A percentile compares a stretch with the other conserved stretches of the same genome.
These are phyloP conservation scores for Solanum microdontum DNA, from an alignment of 257 asterid genomes.

Conservation along the genomic window DNA sequence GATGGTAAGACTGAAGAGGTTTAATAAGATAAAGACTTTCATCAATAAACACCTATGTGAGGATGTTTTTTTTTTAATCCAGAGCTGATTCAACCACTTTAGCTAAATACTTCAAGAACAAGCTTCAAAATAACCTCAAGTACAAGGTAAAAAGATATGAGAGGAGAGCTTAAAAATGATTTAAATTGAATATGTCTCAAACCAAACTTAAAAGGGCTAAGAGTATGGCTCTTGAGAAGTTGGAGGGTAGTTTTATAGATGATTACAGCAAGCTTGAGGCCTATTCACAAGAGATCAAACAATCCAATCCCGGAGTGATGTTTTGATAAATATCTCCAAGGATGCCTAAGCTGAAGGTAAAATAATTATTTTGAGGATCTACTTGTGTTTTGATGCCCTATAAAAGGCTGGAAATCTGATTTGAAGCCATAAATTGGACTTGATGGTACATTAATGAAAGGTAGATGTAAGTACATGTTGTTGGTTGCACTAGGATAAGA, in stretches of 20 bases:
- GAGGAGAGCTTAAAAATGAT: not conserved
- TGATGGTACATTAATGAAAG: not conserved
- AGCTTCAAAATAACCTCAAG: no score
- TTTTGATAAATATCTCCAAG: not conserved
- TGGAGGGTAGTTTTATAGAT: not conserved
- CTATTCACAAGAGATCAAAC: not conserved
- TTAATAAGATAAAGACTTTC: not conserved
- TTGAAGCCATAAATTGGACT: not conserved
- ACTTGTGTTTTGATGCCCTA: not conserved
- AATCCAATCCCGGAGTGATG: not conserved
- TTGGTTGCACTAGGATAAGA: not conserved
- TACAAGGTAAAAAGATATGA: not conserved
- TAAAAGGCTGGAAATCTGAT: not conserved
- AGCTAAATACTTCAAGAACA: not conserved
- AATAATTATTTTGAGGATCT: not conserved
- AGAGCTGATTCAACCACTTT: not conserved
- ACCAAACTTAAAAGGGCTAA: not conserved
- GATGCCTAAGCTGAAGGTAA: not conserved
- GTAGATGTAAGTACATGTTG: not conserved
- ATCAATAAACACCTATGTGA: not conserved
- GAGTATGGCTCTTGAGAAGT: not conserved
- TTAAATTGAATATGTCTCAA: not conserved
- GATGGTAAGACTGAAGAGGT: not conserved
- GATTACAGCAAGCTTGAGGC: not conserved
- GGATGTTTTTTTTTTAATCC: not conserved